phyloP scores from a whole-genome alignment of 2,329 filamentous ascomycete genomes.

The Diplodia sapinea region DNA sequence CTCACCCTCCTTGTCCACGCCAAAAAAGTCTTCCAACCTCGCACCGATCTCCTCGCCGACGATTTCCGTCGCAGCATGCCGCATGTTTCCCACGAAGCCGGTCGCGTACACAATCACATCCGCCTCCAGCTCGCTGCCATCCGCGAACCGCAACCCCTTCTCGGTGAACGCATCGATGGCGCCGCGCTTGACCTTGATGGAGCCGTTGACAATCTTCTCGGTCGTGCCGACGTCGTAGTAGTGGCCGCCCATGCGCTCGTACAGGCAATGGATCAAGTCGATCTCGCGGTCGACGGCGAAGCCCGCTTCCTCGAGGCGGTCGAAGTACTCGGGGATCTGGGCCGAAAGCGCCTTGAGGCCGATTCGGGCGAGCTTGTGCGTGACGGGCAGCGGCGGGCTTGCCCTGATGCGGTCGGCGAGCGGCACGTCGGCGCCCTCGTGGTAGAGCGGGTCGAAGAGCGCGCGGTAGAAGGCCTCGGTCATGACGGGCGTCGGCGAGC shows the following conservation, averaged over 20 bases:
- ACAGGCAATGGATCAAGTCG: slow-evolving; percentile 45
- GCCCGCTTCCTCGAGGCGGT: slow-evolving; percentile 50
- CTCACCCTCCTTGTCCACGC: slow-evolving; percentile 56
- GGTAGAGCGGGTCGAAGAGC: slow-evolving; percentile 30
- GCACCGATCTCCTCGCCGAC: slow-evolving; percentile 52
- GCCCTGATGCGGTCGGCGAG: slow-evolving; percentile 37
- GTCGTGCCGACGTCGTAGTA: slow-evolving; percentile 56
- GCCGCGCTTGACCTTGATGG: slow-evolving; percentile 54
- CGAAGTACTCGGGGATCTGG: slow-evolving; percentile 47
- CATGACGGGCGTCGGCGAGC: slow-evolving; percentile 50
- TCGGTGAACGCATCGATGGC: slow-evolving; percentile 46
- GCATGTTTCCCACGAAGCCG: slow-evolving; percentile 54
- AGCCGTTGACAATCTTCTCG: slow-evolving; percentile 50
- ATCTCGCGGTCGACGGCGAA: slow-evolving; percentile 51
- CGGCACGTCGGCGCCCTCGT: slow-evolving; percentile 40
- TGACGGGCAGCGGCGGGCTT: slow-evolving; percentile 1
- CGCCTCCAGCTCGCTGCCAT: slow-evolving; percentile 51
- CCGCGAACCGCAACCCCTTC: slow-evolving; percentile 51
- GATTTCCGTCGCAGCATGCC: slow-evolving; percentile 46
- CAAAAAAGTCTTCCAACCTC: slow-evolving; percentile 53
- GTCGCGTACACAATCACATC: slow-evolving; percentile 57
- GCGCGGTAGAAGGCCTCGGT: slow-evolving; percentile 35
- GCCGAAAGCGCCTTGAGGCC: slow-evolving; percentile 39
- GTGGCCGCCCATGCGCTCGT: slow-evolving; percentile 54
- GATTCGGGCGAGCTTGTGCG: slow-evolving; percentile 37